Conservation (phyloP, 2,329 filamentous ascomycete species). For the Talaromyces sp. region DNA sequence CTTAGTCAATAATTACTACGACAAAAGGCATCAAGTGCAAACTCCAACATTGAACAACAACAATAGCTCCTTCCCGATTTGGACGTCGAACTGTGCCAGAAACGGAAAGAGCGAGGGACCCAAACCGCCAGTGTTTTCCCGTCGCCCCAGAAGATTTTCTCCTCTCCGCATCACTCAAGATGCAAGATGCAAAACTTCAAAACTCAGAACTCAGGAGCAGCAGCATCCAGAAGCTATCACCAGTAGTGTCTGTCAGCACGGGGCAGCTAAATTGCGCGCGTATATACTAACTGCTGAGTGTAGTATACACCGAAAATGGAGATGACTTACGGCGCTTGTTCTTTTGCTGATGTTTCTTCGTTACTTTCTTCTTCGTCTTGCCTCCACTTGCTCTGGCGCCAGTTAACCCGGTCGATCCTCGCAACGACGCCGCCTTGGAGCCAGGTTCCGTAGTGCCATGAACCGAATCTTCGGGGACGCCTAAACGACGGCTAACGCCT, state of each 20-base stretch:
- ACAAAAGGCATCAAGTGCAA: not conserved
- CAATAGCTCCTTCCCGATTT: not conserved
- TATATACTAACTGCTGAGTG: not conserved
- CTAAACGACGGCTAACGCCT: not conserved
- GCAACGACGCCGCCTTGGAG: not conserved
- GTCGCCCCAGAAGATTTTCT: not conserved
- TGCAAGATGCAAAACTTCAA: not conserved
- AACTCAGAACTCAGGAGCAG: not conserved
- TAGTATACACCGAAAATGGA: not conserved
- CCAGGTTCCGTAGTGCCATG: not conserved
- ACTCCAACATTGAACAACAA: not conserved
- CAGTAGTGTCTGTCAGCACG: not conserved
- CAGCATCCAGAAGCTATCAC: not conserved
- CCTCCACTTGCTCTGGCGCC: not conserved
- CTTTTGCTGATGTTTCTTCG: not conserved
- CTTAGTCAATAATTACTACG: not conserved
- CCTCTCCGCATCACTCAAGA: not conserved
- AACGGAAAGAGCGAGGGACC: not conserved
- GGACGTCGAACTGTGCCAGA: not conserved
- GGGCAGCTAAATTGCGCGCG: not conserved
- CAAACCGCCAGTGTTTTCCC: not conserved
- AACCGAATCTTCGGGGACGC: not conserved
- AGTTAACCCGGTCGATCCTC: not conserved
- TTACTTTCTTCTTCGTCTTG: not conserved
- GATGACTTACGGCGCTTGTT: constrained; percentile 2